phyloP scores from a whole-genome alignment of 805 yeast species.

The Wickerhamomyces bovis region DNA sequence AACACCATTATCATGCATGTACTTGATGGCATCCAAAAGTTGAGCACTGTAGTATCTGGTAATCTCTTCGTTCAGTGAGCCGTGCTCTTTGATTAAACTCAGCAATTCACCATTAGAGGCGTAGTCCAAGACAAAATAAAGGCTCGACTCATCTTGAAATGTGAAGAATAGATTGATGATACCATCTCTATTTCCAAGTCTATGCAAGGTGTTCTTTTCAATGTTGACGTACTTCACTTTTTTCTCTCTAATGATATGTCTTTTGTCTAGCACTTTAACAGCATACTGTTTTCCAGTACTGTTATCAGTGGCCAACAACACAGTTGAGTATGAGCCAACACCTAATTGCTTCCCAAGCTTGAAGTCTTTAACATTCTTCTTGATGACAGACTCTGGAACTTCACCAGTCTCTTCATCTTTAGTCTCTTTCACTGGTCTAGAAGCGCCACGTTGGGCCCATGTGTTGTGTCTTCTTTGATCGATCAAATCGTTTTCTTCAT shows the following conservation, averaged over 20 bases:
- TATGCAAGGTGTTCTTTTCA: constrained; percentile 72
- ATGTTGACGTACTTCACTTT: constrained; percentile 81
- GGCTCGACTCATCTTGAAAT: constrained; percentile 68
- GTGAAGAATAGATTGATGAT: constrained; percentile 68
- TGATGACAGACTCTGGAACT: constrained; percentile 43
- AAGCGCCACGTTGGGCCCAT: constrained; percentile 58
- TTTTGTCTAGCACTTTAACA: constrained; percentile 67
- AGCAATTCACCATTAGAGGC: constrained; percentile 77
- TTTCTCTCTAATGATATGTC: constrained; percentile 74
- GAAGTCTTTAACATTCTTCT: constrained; percentile 70
- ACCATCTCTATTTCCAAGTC: constrained; percentile 56
- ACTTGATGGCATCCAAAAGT: constrained; percentile 63
- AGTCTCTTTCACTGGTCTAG: constrained; percentile 41
- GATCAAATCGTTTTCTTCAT: not conserved
- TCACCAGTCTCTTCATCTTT: constrained; percentile 42
- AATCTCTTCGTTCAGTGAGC: constrained; percentile 66
- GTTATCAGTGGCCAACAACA: constrained; percentile 75
- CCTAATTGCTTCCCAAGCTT: constrained; percentile 86
- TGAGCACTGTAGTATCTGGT: constrained; percentile 68
- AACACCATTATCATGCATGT: constrained; percentile 69
- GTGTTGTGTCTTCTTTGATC: not conserved
- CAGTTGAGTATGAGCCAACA: constrained; percentile 95
- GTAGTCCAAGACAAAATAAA: constrained; percentile 71
- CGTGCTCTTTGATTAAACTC: constrained; percentile 58
- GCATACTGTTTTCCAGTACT: constrained; percentile 75